Evolutionary conservation across 2,329 filamentous ascomycete species (phyloP), one percentile per base, ranked within the genome.

Genomic region (Tympanopsis confertula): DNA sequence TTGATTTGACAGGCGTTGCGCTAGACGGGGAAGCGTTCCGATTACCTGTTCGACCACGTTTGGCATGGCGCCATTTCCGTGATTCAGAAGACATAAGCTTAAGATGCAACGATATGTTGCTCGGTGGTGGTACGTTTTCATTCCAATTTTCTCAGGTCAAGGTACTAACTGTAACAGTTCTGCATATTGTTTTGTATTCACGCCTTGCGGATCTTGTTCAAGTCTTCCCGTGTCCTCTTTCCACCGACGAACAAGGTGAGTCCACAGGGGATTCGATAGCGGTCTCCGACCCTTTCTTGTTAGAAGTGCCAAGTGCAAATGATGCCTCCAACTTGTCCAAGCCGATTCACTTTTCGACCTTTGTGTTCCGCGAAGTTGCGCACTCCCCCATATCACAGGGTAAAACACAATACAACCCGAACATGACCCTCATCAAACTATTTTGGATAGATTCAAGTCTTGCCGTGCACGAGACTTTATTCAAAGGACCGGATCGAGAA

Each of bases 61-160:
- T 69, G 3, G 62, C 63, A 5, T 69, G 71, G 59, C 57, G 57
- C 35, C 74, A 79, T 54, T 77, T 68, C 46, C 61, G 68, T 32
- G 62, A 69, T 39, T 45, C 57, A 0, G 65, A 71, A 38, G 73
- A 78, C 46, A 60, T 61, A 7, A 71, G 65, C 20, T 50, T 78
- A 20, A 57, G 56, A 15, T 41, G 66, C 19, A 48, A 52, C 28
- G 44, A 56, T 38, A 20, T 63, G 19, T 38, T 53, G 38, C 7
- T 17, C 30, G 7, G 7, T 33, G 30, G 17, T 12, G 30, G 30
- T 33, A 33, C 17, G 30, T 7, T n/a, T 28, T 28, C n/a, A 28
- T n/a, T 28, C 24, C n/a, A 10, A n/a, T 28, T n/a, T 10, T 28
- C n/a, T 28, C 24, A 28, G 10, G n/a, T 10, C n/a, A n/a, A 28